phyloP scores from a whole-genome alignment of 2,329 filamentous ascomycete genomes.

The Colletotrichum sp. region DNA sequence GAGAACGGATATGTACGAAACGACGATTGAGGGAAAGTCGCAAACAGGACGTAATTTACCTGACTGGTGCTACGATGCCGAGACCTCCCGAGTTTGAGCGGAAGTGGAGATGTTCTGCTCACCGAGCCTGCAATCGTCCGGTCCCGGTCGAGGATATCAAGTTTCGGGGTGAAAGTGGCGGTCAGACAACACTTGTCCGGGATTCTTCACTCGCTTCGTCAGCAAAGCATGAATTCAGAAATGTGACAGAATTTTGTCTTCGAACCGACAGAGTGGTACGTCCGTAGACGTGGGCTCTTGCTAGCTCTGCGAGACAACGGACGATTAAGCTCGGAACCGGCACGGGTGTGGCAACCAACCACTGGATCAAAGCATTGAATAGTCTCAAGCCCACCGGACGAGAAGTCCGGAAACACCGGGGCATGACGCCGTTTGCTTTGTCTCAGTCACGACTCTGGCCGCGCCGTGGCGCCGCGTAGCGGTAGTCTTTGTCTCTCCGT shows the following conservation, averaged over 20 bases:
- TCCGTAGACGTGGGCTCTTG: background rate
- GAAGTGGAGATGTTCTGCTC: background rate
- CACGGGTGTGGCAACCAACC: background rate
- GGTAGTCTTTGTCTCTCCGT: background rate
- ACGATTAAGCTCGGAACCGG: background rate
- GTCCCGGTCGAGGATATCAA: background rate
- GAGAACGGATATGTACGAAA: background rate
- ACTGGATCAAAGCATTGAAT: background rate
- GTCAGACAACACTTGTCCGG: background rate
- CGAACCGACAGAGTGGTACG: background rate
- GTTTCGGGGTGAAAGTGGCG: background rate
- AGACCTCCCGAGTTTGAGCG: background rate
- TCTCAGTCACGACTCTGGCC: background rate
- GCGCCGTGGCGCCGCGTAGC: background rate
- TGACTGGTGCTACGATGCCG: background rate
- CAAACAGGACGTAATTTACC: background rate
- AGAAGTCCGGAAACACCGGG: background rate
- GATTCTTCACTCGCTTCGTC: background rate
- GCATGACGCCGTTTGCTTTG: slow-evolving; percentile 8
- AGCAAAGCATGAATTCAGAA: background rate
- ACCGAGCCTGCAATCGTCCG: background rate
- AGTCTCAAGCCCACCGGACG: background rate
- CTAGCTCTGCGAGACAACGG: background rate
- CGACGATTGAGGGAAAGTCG: background rate
- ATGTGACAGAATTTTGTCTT: background rate